Evolutionary conservation across 2,329 filamentous ascomycete species (phyloP).

Genomic region (Diatrype stigma): DNA sequence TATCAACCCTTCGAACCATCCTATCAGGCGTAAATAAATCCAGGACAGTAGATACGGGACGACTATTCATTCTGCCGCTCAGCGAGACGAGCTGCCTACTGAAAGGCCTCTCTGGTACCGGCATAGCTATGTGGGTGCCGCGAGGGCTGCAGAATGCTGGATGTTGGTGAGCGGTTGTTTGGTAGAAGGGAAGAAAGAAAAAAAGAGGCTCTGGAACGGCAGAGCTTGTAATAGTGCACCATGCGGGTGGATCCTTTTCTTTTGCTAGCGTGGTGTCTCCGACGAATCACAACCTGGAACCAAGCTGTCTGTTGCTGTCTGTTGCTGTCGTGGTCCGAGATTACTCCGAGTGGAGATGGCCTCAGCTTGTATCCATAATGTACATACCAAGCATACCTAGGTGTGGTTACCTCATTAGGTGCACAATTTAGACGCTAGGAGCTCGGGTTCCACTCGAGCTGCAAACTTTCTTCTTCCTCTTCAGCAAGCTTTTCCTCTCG

Average conservation of each 20-base stretch:
- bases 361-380: too few relatives aligned
- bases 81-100: constrained; percentile 25
- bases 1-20: constrained; percentile 82
- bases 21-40: constrained; percentile 68
- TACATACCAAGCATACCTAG: too few relatives aligned
- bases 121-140: constrained; percentile 27
- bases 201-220: background rate
- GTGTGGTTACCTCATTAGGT: too few relatives aligned
- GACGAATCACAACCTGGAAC: too few relatives aligned
- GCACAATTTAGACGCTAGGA: too few relatives aligned
- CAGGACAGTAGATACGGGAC: constrained; percentile 86
- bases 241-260: background rate
- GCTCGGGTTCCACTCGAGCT: too few relatives aligned
- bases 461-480: background rate
- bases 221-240: background rate
- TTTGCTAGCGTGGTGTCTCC: background rate
- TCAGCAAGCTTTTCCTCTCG: constrained; percentile 9
- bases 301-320: too few relatives aligned
- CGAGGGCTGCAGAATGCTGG: constrained; percentile 22
- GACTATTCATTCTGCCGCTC: constrained; percentile 39
- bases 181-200: constrained; percentile 13
- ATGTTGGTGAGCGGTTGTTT: constrained; percentile 23
- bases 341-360: background rate
- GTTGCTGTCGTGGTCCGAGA: too few relatives aligned
- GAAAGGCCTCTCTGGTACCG: constrained; percentile 26